Base-by-base conservation (phyloP, 2,329 filamentous ascomycete species). In the Xylaria sp. region DNA sequence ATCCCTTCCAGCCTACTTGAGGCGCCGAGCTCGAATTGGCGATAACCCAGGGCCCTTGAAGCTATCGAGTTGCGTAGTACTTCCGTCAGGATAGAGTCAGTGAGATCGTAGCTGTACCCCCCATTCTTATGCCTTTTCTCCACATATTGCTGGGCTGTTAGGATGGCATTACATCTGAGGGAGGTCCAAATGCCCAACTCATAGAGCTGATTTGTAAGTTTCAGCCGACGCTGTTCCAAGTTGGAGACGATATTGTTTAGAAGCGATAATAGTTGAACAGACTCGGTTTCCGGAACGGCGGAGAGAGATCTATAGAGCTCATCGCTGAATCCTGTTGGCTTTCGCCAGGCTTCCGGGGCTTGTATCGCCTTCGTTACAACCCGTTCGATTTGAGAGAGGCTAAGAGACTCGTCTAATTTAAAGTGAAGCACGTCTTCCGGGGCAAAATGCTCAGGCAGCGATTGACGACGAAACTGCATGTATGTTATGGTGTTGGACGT, bases 211-310 rank as follows among this genome's bases (percentile, higher is more conserved):
- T 70, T 52, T 13, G 79, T 74, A 6, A 82, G 54, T 28, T 72
- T 65, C 7, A 72, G 59, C 5, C 68, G 71, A 23, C 74, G 66
- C 8, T 69, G 68, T 3, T 77, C 73, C 10, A 83, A 73, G 52
- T 77, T 78, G 52, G 81, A 75, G 32, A 76, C 72, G 15, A 85
- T 63, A 69, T 84, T 83, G 63, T 84, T 82, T 28, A 86, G 71
- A 59, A 85, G 79, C 0, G 75, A 69, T 48, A 85, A 73, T 44
- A 76, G 32, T 2, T 74, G 55, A 23, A 56, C 9, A 51, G 59
- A 70, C 57, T 78, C 71, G 6, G 72, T 68, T 15, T 28, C 61
- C n/a, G 58, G 44, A 54, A n/a, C 32, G 46, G 37, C 59, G 32
- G 37, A 7, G 15, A 60, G 55, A 69, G 18, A 46, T 7, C 1